Conservation (phyloP, 163 green algal genomes). For the Chloroidium sp. region DNA sequence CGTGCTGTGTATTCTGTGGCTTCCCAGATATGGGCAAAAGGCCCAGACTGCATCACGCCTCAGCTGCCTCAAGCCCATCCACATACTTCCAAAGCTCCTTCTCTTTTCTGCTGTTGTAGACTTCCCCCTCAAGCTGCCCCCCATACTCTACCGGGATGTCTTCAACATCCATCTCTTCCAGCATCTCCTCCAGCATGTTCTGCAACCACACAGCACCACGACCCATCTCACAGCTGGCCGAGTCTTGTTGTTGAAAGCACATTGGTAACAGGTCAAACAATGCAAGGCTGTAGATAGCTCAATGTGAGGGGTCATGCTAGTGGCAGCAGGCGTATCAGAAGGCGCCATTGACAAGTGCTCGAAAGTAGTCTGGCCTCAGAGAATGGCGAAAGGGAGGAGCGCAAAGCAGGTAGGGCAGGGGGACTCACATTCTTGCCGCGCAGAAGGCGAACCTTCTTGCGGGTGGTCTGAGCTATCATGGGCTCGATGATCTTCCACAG, state of each 20-base stretch:
- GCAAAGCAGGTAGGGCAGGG: not conserved
- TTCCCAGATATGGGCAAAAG: too few species aligned
- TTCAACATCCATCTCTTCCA: slow-evolving; percentile 5
- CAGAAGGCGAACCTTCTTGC: slow-evolving; percentile 4
- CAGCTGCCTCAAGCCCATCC: too few species aligned
- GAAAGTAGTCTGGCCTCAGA: too few species aligned
- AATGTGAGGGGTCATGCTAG: too few species aligned
- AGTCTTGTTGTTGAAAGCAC: too few species aligned
- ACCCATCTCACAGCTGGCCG: too few species aligned
- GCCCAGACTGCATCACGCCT: too few species aligned
- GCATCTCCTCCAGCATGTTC: not conserved
- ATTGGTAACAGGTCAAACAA: too few species aligned
- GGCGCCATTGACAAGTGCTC: too few species aligned
- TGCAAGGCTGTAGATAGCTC: too few species aligned
- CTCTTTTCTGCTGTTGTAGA: slow-evolving; percentile 2
- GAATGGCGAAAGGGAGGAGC: not conserved
- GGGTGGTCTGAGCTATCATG: slow-evolving; percentile 5
- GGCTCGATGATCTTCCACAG: slow-evolving; percentile 5
- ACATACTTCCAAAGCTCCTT: not conserved
- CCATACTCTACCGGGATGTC: slow-evolving; percentile 2
- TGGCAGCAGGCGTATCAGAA: too few species aligned
- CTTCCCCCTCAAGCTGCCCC: not conserved
- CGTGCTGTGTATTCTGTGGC: too few species aligned
- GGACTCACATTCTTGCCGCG: slow-evolving; percentile 3
- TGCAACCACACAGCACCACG: not conserved